Evolutionary conservation across 495 filamentous ascomycete genomes (phyloP).

Genomic region (Jackrogersella minutella): DNA sequence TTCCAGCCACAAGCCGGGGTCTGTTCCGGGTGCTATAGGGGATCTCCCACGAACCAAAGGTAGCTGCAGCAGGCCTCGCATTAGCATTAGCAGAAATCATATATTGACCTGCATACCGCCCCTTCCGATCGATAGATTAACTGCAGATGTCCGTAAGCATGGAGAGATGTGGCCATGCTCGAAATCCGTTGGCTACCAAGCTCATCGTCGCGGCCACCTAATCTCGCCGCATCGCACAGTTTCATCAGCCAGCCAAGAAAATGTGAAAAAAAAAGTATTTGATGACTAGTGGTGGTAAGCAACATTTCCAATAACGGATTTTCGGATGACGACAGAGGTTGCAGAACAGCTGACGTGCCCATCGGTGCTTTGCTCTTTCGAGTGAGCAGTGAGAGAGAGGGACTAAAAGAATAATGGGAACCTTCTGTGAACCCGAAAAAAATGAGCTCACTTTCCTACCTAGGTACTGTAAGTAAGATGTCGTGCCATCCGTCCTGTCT

Average conservation of each 20-base stretch:
- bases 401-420: slow-evolving; percentile 22
- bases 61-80: slow-evolving; percentile 24
- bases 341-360: slow-evolving; percentile 41
- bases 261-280: too few species aligned
- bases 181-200: slow-evolving; percentile 41
- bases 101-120: slow-evolving; percentile 39
- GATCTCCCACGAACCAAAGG: slow-evolving; percentile 23
- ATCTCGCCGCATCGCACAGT: slow-evolving; percentile 42
- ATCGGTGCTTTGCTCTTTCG: slow-evolving; percentile 27
- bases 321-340: slow-evolving; percentile 41
- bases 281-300: slow-evolving; percentile 16
- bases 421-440: slow-evolving; percentile 39
- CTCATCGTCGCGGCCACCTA: slow-evolving; percentile 37
- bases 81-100: slow-evolving; percentile 19
- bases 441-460: slow-evolving; percentile 39
- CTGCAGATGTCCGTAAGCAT: slow-evolving; percentile 38
- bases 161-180: slow-evolving; percentile 21
- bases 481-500: slow-evolving; percentile 23
- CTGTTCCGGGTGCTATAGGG: slow-evolving; percentile 35
- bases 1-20: slow-evolving; percentile 31
- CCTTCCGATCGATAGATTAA: slow-evolving; percentile 44
- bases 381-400: too few species aligned
- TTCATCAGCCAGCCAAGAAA: slow-evolving; percentile 24
- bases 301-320: slow-evolving; percentile 19
- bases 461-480: slow-evolving; percentile 24